Evolutionary conservation across 2,329 filamentous ascomycete species (phyloP).

Genomic region (Calcarisporium arbuscula): DNA sequence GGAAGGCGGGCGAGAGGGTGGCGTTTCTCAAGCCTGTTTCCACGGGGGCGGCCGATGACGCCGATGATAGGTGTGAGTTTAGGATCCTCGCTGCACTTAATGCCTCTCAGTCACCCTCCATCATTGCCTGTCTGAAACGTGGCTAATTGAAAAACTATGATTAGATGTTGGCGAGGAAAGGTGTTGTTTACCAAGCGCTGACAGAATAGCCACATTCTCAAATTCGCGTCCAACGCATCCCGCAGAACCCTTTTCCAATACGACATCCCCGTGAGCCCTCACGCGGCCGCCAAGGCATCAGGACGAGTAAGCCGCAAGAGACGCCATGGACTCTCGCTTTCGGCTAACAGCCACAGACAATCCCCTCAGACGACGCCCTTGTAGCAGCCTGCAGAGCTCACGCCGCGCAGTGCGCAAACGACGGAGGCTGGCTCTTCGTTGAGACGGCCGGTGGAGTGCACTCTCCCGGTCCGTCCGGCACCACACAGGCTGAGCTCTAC

Average conservation of each 20-base stretch:
- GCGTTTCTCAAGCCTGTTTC: constrained; percentile 77
- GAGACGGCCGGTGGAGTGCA: constrained; percentile 81
- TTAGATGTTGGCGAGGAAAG: too few relatives aligned
- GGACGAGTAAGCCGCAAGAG: constrained; percentile 29
- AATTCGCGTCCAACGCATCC: constrained; percentile 45
- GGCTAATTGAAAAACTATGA: neutral
- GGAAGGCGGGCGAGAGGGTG: constrained; percentile 38
- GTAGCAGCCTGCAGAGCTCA: constrained; percentile 32
- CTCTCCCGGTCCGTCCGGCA: constrained; percentile 70
- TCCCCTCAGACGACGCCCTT: constrained; percentile 45
- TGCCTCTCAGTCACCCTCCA: neutral
- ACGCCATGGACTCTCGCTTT: neutral
- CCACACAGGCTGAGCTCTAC: constrained; percentile 72
- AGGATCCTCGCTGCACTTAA: neutral
- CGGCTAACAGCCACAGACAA: constrained; percentile 27
- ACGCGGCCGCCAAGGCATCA: constrained; percentile 56
- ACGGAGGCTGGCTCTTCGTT: constrained; percentile 57
- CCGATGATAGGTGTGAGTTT: constrained; percentile 58
- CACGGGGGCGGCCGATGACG: constrained; percentile 63
- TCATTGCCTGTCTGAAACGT: too few relatives aligned
- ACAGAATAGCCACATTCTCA: constrained; percentile 60
- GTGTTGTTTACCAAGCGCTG: too few relatives aligned
- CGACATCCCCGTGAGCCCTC: constrained; percentile 68
- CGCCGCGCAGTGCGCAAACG: constrained; percentile 34
- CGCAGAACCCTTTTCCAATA: constrained; percentile 63